These are phyloP conservation scores for Suillus plorans DNA, from an alignment of 768 basidiomycete genomes.

Conservation along the genomic window DNA sequence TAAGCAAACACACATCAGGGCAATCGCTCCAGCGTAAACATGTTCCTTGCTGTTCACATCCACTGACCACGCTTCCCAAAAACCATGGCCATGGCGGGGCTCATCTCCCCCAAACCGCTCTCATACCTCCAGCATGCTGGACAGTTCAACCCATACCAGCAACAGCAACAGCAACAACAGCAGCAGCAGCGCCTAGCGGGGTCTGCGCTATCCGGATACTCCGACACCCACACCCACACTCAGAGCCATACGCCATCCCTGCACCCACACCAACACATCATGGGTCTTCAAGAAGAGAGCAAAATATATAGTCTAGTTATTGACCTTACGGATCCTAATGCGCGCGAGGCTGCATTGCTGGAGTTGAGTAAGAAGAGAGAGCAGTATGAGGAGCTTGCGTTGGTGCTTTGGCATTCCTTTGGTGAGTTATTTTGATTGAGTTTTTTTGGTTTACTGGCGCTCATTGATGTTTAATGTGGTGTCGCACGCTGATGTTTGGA, in stretches of 20 bases:
- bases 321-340: constrained; percentile 77
- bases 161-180: constrained; percentile 33
- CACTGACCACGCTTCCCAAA: neutral
- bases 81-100: constrained; percentile 50
- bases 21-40: neutral
- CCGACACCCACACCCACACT: constrained; percentile 34
- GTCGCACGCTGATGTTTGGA: neutral
- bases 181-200: constrained; percentile 26
- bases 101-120: constrained; percentile 60
- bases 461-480: neutral
- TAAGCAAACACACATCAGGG: neutral
- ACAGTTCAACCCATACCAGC: constrained; percentile 60
- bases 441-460: neutral
- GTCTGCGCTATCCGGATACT: constrained; percentile 41
- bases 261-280: constrained; percentile 54
- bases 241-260: constrained; percentile 48
- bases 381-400: constrained; percentile 97
- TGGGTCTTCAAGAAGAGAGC: constrained; percentile 58
- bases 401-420: constrained; percentile 98
- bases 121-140: constrained; percentile 64
- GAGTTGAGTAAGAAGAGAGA: constrained; percentile 99
- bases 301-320: constrained; percentile 93
- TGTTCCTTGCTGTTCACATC: neutral
- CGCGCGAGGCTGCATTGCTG: constrained; percentile 87
- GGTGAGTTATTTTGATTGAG: constrained; percentile 47